Base-by-base conservation (phyloP, 352 stramenopile genomes). In the Globisporangium carolinianum region DNA sequence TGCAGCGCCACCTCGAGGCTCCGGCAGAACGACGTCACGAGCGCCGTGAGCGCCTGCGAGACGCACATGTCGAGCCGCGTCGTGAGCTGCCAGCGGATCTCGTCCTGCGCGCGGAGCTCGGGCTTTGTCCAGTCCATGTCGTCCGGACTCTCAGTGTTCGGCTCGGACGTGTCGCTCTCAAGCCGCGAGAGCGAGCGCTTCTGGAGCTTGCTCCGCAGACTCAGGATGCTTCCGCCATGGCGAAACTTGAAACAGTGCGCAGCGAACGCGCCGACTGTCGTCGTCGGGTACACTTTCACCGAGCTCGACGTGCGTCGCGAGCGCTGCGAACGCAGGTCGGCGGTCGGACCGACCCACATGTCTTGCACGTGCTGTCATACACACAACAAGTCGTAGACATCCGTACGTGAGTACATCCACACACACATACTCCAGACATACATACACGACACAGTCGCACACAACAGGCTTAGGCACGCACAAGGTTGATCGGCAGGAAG, bases 201-300 rank as follows among this genome's bases (percentile, higher is more conserved):
- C 47, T 79, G 68, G 53, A 92, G 54, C 15, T 68, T 74, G 0
- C 67, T 70, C 17, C 79, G 78, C 41, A 92, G 59, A 57, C 78
- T 86, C 52, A 91, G 48, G 61, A 92, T 87, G n/a, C 83, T 83
- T 6, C 66, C 67, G 1, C 76, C 75, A 53, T 89, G 77, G n/a
- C 82, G 81, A 39, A 94, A 94, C 51, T 91, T 91, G 60, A 83
- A 89, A 43, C 75, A 88, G 54, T 92, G 82, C 12, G 82, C 83
- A 15, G 84, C 77, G 66, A 94, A 94, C 3, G 84, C 82, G 17
- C 84, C 84, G 12, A 90, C 79, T 1, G 84, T 94, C 11, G 91
- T 68, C 11, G 75, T 86, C 39, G 80, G 69, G 65, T 91, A 91
- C 38, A 73, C 67, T 51, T 79, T 81, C 15, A 93, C 81, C 4